phyloP scores from a whole-genome alignment of 495 filamentous ascomycete genomes.

The Staphylotrichum longicolle region DNA sequence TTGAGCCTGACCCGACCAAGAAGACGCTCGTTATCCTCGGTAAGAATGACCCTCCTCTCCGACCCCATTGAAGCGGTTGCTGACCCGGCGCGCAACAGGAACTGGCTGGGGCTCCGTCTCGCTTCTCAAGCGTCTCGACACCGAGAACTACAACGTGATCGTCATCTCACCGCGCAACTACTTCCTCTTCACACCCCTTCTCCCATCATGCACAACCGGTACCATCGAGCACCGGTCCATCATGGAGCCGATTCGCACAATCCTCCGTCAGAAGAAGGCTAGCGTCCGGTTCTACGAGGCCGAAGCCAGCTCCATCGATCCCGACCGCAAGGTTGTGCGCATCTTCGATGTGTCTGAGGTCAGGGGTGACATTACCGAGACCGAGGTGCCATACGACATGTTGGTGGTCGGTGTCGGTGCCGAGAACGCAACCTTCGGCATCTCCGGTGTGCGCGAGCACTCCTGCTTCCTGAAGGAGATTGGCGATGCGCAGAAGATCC shows the following conservation, averaged over 20 bases:
- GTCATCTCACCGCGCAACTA: conserved; percentile 97
- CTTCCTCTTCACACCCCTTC: conserved; percentile 97
- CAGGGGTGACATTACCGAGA: conserved; percentile 76
- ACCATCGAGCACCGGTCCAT: conserved; percentile 98
- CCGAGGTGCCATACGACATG: conserved; percentile 96
- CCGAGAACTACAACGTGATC: conserved; percentile 96
- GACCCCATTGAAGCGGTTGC: no score
- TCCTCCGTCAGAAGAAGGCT: conserved; percentile 87
- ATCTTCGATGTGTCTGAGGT: conserved; percentile 92
- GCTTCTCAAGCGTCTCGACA: conserved; percentile 96
- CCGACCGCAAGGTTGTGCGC: conserved; percentile 79
- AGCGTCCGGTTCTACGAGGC: conserved; percentile 96
- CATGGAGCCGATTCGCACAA: conserved; percentile 97
- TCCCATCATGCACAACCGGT: conserved; percentile 95
- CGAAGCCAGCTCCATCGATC: conserved; percentile 94
- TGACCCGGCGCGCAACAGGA: conserved; percentile 47
- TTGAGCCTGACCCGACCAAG: conserved; percentile 78
- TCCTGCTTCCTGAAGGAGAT: conserved; percentile 99
- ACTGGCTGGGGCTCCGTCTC: conserved; percentile 97
- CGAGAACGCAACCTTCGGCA: conserved; percentile 98
- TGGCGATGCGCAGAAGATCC: conserved; percentile 88
- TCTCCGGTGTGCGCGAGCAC: conserved; percentile 90
- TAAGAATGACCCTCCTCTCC: conserved; percentile 43
- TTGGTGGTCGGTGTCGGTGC: conserved; percentile 95
- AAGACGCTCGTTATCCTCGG: conserved; percentile 96